Base-by-base conservation (phyloP, 768 basidiomycete species). In the Mycena filopes region DNA sequence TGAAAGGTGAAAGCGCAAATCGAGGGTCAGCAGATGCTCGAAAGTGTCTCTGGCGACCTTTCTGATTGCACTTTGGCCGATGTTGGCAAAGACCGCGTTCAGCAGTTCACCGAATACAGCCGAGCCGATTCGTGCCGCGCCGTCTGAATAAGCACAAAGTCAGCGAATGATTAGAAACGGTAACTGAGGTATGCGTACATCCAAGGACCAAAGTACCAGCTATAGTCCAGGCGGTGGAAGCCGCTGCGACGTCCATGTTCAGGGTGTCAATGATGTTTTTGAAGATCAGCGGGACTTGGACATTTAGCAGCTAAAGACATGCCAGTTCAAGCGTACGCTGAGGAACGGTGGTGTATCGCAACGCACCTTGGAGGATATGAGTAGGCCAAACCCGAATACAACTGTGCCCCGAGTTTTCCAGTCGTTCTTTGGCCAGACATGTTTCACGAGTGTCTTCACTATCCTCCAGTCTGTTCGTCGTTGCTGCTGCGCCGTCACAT, bases 261-360 rank as follows among this genome's bases (percentile, higher is more conserved):
- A 99, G 82, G 1, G 93, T 78, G 75, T 99, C 97, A 55, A 99
- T 89, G 45, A 99, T 87, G 28, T 84, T 78, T 78, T 98, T 99
- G 86, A 99, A 99, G 65, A 99, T 81, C 69, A 94, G 87, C 0
- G 98, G 98, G n/a, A 99, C 96, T 84, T 99, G 97, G 1, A 99
- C 98, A 75, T 98, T 99, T 60, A 98, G 79, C 46, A 98, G 79
- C 95, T 96, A 60, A 11, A n/a, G 55, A 46, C 42, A 42, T 28
- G 3, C 50, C 47, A 45, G 42, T 59, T 13, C n/a, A 48, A 20
- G 4, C 29, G 26, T 15, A 43, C 43, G 51, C 33, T 5, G 15
- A 23, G 6, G 55, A 51, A 15, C n/a, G 5, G 9, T 41, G n/a
- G 72, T 56, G 66, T 12, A 48, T n/a, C 13, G 15, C 25, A 54